These are phyloP conservation scores for Oropetium thomaeum DNA, from an alignment of 176 grass and related monocot species.

Conservation along the genomic window DNA sequence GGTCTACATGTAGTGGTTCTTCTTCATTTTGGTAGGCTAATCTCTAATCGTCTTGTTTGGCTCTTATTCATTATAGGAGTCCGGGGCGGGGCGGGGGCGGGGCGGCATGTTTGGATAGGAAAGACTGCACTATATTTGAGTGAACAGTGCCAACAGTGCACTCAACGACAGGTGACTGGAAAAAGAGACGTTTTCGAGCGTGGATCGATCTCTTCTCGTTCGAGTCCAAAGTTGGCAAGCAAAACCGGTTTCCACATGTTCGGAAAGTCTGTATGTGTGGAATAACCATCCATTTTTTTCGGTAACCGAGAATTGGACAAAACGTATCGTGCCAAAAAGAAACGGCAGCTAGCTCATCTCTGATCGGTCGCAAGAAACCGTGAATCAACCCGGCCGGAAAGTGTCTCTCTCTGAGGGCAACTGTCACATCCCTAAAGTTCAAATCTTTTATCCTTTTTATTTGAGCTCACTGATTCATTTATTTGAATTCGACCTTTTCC, in stretches of 20 bases:
- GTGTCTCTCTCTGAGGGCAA: no score
- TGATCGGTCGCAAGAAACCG: no score
- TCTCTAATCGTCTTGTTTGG: neutral
- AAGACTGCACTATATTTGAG: neutral
- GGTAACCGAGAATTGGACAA: neutral
- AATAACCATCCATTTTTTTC: neutral
- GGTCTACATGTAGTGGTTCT: neutral
- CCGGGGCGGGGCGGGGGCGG: neutral
- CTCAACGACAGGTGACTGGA: no score
- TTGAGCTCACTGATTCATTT: no score
- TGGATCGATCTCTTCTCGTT: neutral
- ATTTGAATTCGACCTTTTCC: no score
- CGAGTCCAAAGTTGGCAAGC: neutral
- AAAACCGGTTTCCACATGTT: neutral
- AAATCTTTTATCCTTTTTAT: no score
- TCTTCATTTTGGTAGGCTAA: no score
- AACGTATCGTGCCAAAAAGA: neutral
- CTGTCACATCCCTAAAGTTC: no score
- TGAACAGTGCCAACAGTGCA: no score
- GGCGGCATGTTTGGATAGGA: neutral
- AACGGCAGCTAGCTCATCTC: neutral
- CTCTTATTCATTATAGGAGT: neutral
- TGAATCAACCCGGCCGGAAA: neutral
- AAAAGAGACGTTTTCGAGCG: neutral
- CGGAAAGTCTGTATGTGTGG: neutral